A percentile compares a stretch with the other conserved stretches of the same genome.
phyloP scores from a whole-genome alignment of 140 eudicot genomes.

The Oenanthe javanica region DNA sequence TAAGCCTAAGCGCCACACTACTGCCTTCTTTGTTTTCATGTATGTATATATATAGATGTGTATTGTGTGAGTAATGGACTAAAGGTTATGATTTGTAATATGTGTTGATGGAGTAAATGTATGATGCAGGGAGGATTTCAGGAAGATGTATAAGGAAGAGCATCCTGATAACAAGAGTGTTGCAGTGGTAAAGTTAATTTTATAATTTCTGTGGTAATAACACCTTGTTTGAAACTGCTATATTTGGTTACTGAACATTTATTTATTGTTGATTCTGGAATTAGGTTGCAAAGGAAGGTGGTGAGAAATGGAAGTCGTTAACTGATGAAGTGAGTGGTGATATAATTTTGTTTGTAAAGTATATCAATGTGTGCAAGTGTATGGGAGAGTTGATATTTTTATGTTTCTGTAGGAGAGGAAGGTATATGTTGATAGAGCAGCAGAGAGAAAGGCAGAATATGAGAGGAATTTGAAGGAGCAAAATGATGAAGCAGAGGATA shows the following conservation, averaged over 20 bases:
- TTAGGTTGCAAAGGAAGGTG: slow-evolving; percentile 87
- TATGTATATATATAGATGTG: neutral
- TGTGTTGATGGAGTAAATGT: neutral
- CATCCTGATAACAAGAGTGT: slow-evolving; percentile 69
- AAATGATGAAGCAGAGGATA: slow-evolving; percentile 32
- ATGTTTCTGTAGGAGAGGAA: slow-evolving; percentile 47
- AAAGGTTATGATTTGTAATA: neutral
- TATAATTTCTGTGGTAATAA: too few relatives aligned
- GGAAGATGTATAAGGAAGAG: slow-evolving; percentile 59
- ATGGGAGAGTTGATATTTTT: neutral
- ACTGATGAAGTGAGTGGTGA: slow-evolving; percentile 18
- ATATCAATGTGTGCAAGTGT: neutral
- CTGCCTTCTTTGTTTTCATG: slow-evolving; percentile 92
- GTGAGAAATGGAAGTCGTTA: slow-evolving; percentile 40
- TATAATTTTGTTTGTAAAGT: neutral
- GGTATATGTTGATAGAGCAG: slow-evolving; percentile 55
- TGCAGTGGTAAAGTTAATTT: slow-evolving; percentile 29
- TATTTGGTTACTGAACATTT: neutral
- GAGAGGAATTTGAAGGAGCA: slow-evolving; percentile 43
- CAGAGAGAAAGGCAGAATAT: slow-evolving; percentile 69
- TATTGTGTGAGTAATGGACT: neutral
- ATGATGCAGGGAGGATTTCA: slow-evolving; percentile 59
- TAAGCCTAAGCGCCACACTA: slow-evolving; percentile 70
- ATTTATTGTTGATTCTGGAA: neutral
- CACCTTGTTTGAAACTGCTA: neutral